These are phyloP conservation scores for Fomitopsis betulina DNA, from an alignment of 1,284 basidiomycete species.

Conservation along the genomic window DNA sequence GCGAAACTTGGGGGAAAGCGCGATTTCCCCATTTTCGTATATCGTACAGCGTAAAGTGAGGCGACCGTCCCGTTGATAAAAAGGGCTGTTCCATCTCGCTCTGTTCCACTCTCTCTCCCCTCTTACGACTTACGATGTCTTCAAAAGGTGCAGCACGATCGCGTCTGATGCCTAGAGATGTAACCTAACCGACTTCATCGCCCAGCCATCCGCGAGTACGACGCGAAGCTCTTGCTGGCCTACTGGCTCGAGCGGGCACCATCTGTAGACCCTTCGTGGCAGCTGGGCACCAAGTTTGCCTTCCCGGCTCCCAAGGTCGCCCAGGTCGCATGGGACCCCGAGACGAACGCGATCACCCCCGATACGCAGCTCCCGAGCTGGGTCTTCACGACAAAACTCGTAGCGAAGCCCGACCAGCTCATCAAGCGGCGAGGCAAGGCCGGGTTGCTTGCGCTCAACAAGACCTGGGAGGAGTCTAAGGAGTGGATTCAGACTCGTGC, in stretches of 20 bases:
- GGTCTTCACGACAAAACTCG: conserved; percentile 87
- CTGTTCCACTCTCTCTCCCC: not conserved
- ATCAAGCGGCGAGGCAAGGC: conserved; percentile 99
- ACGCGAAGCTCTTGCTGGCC: conserved; percentile 89
- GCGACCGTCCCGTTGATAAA: conserved; percentile 19
- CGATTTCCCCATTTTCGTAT: conserved; percentile 19
- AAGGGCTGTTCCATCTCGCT: conserved; percentile 2
- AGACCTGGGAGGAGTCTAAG: conserved; percentile 82
- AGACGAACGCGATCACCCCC: conserved; percentile 77
- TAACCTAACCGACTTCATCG: not conserved
- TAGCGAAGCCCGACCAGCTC: conserved; percentile 95
- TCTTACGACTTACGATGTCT: conserved; percentile 2
- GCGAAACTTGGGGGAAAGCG: conserved; percentile 6
- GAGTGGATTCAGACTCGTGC: conserved; percentile 89
- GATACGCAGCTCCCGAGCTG: conserved; percentile 74
- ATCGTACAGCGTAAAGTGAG: conserved; percentile 16
- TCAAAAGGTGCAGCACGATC: not conserved
- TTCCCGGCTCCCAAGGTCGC: conserved; percentile 72
- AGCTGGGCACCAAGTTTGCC: conserved; percentile 56
- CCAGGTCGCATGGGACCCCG: conserved; percentile 85
- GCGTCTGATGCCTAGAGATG: not conserved
- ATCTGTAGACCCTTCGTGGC: conserved; percentile 45
- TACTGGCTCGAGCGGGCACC: conserved; percentile 93
- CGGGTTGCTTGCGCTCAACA: conserved; percentile 92
- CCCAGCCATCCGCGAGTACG: conserved; percentile 88